Conservation (phyloP, 1,284 basidiomycete species). For the Austroboletus novae-zelandiae region DNA sequence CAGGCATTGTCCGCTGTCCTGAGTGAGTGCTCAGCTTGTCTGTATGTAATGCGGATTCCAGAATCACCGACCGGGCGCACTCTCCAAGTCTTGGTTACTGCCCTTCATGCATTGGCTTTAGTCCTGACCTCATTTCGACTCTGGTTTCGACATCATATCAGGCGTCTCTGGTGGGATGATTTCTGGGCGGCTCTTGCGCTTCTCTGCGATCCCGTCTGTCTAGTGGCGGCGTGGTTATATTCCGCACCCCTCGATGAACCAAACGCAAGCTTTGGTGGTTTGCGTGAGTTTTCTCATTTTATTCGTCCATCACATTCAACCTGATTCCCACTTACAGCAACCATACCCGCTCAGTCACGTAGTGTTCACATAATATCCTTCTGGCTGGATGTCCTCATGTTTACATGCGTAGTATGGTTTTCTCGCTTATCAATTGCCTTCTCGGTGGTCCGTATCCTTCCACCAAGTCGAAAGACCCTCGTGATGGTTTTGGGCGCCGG, state of each 20-base stretch:
- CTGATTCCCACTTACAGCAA: neutral
- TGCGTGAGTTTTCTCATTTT: constrained; percentile 12
- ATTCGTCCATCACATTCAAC: neutral
- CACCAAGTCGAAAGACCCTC: constrained; percentile 10
- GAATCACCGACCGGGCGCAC: neutral
- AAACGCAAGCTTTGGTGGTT: constrained; percentile 8
- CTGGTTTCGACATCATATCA: constrained; percentile 23
- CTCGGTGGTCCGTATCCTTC: constrained; percentile 29
- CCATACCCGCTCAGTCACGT: constrained; percentile 14
- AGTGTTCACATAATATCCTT: constrained; percentile 16
- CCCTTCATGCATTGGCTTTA: constrained; percentile 20
- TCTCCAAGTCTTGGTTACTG: constrained; percentile 16
- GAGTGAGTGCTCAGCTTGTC: constrained; percentile 10
- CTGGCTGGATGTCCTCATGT: constrained; percentile 20
- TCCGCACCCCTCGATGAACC: constrained; percentile 15
- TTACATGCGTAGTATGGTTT: constrained; percentile 29
- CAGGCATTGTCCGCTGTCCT: constrained; percentile 15
- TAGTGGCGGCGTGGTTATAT: constrained; percentile 12
- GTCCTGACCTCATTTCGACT: constrained; percentile 27
- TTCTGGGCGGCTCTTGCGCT: constrained; percentile 26
- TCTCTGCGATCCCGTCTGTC: constrained; percentile 9
- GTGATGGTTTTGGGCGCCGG: constrained; percentile 1
- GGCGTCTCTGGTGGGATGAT: constrained; percentile 31
- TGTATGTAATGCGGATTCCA: neutral
- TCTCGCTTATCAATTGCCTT: constrained; percentile 29